These are phyloP conservation scores for Neurospora sp. DNA, from an alignment of 495 filamentous ascomycete genomes.

Conservation along the genomic window DNA sequence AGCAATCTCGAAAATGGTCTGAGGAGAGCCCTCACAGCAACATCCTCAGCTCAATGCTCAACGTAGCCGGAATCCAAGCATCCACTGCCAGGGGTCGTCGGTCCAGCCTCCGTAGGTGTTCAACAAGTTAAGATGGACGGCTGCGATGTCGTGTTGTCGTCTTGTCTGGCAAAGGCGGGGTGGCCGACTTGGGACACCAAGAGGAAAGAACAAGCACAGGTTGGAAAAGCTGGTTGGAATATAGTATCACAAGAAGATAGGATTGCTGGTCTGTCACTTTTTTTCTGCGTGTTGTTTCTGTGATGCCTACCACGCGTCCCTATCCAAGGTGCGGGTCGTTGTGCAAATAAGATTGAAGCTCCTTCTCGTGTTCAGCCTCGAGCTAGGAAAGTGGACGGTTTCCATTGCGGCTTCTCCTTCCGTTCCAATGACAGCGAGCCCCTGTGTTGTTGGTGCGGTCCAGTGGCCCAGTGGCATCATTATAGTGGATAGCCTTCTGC, in stretches of 20 bases:
- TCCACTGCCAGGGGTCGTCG: background rate
- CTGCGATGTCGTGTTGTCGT: background rate
- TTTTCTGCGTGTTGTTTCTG: background rate
- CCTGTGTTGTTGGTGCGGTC: background rate
- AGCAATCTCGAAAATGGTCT: background rate
- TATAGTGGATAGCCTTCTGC: background rate
- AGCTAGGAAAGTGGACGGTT: background rate
- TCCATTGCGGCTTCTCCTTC: background rate
- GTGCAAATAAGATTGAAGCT: background rate
- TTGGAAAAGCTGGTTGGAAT: background rate
- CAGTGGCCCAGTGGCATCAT: background rate
- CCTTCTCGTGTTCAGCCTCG: background rate
- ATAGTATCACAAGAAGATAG: background rate
- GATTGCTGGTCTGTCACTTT: background rate
- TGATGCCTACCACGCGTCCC: background rate
- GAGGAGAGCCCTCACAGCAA: background rate
- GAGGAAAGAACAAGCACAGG: background rate
- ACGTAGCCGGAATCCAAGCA: background rate
- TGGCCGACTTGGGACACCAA: background rate
- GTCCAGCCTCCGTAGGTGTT: background rate
- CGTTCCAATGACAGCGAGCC: background rate
- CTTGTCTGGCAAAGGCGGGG: background rate
- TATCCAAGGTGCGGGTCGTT: background rate
- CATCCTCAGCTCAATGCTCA: background rate
- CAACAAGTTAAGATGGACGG: background rate